Evolutionary conservation across 2,329 filamentous ascomycete genomes (phyloP), one percentile per base, ranked within the genome.

Genomic region (Colletotrichum sp.): DNA sequence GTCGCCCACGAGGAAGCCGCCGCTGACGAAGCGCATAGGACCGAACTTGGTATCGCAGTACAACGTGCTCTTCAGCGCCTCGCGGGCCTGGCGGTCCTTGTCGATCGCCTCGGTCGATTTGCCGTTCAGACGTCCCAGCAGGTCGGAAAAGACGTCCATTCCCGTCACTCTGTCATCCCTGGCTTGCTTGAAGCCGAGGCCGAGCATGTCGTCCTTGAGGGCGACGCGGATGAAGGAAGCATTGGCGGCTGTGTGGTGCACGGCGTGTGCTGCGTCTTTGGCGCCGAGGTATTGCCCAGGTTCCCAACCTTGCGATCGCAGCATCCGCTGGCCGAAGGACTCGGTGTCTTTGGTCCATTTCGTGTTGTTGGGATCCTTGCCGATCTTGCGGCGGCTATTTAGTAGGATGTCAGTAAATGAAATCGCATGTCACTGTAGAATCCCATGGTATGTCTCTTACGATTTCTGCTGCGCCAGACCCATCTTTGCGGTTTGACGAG

Each of bases 311-410:
- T 98, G 96, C 18, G 94, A 89, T 66, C 93, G 92, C 81, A 99
- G 92, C 79, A 98, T 96, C 82, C 93, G 95, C 84, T 98, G 96
- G 79, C 97, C 97, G 84, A 97, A 98, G 70, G 92, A 93, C 72
- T 90, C 91, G 78, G 94, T 95, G 83, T 96, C 94, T 81, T 93
- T 93, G 72, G 94, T 93, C 97, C 97, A 99, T 89, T 91, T 92
- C 64, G 95, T 98, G 85, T 98, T 99, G 87, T 98, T 98, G 9
- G 97, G 97, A 85, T 99, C 97, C 83, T 94, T 90, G 79, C 94
- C 94, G 82, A 98, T 93, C 86, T 96, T 98, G 64, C 89, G 89
- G 79, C 82, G 84, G 77, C 83, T 86, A 67, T 6, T 77, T 8
- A 25, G 48, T 22, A 22, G 7, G 7, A 32, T 18, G 36, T 75